Base-by-base conservation (phyloP, 2,329 filamentous ascomycete genomes). In the Helminthosporium solani region DNA sequence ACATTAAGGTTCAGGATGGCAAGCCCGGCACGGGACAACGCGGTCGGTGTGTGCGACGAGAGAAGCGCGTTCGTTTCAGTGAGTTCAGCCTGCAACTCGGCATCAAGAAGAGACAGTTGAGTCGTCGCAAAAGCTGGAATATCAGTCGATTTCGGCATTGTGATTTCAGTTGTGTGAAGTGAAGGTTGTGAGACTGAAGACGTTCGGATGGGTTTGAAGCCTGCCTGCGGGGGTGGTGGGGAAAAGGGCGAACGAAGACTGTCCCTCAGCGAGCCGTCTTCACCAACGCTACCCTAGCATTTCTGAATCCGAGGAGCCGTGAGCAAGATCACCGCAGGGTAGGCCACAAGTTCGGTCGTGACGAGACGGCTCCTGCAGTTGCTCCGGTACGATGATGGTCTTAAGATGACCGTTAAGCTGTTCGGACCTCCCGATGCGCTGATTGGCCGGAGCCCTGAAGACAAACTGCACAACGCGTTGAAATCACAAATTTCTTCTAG, bases 1-100 rank as follows among this genome's bases (percentile, higher is more conserved):
- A 95, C 75, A 25, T 81, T 74, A 7, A 97, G 81, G 69, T 91
- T 92, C 14, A 84, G 82, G 58, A 94, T 77, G 25, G 89, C 89
- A 33, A 90, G 78, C n/a, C 89, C 89, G 5, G 87, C 87, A 47
- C 86, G 83, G 63, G 88, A 82, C 11, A 95, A 82, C 1, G 81
- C 77, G 0, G 79, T 74, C 3, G 89, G 88, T 38, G 84, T 83
- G 67, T 87, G 82, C 36, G 79, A 80, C 35, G 82, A 78, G 47
- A 90, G 79, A 47, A 90, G 80, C 33, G 77, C 72, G 54, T 83
- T 79, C 18, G 85, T 89, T 70, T 90, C 85, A 37, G 79, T 74
- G 39, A 89, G 76, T 69, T 94, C 88, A 60, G 84, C 82, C 58
- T 83, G 77, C 23, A 90, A 83, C 70, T 95, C 89, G 41, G 63